A percentile compares a stretch with the other conserved stretches of the same genome.
Conservation (phyloP, 768 basidiomycete species). For the Lentinula raphanica region DNA sequence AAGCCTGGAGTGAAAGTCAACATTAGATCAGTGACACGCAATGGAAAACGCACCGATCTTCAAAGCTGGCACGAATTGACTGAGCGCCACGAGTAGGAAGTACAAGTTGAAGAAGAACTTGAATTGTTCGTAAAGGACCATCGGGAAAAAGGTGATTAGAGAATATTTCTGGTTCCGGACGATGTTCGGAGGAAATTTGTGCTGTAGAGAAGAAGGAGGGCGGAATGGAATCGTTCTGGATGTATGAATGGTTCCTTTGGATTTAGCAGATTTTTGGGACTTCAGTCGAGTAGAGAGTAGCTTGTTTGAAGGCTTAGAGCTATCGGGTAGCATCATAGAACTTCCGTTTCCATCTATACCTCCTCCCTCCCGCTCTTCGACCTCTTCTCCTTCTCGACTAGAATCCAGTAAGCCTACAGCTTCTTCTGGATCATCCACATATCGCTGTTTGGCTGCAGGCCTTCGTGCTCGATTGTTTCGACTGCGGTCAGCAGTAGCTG, state of each 20-base stretch:
- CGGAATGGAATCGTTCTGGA: slow-evolving; percentile 76
- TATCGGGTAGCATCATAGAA: slow-evolving; percentile 17
- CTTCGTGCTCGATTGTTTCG: slow-evolving; percentile 26
- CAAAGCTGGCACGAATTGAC: slow-evolving; percentile 92
- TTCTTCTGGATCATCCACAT: slow-evolving; percentile 63
- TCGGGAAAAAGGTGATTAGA: slow-evolving; percentile 90
- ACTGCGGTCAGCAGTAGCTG: slow-evolving; percentile 23
- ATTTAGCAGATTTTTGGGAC: slow-evolving; percentile 22
- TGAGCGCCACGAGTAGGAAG: slow-evolving; percentile 93
- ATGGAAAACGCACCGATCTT: slow-evolving; percentile 70
- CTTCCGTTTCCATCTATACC: slow-evolving; percentile 12
- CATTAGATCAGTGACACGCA: background rate
- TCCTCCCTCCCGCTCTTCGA: slow-evolving; percentile 22
- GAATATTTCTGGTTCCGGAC: slow-evolving; percentile 99
- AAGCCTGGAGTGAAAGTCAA: slow-evolving; percentile 82
- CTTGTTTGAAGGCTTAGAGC: background rate
- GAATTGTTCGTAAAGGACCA: slow-evolving; percentile 98
- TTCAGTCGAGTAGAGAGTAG: slow-evolving; percentile 7
- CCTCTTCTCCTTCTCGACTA: slow-evolving; percentile 31
- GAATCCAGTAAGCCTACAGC: slow-evolving; percentile 41
- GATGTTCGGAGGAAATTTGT: slow-evolving; percentile 77
- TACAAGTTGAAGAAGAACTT: slow-evolving; percentile 99
- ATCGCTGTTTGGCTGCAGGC: slow-evolving; percentile 41
- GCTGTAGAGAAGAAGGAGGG: slow-evolving; percentile 69
- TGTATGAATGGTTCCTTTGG: slow-evolving; percentile 45